Evolutionary conservation across 2,329 filamentous ascomycete species (phyloP), one percentile per base, ranked within the genome.

Genomic region (Xylariaceae sp.): DNA sequence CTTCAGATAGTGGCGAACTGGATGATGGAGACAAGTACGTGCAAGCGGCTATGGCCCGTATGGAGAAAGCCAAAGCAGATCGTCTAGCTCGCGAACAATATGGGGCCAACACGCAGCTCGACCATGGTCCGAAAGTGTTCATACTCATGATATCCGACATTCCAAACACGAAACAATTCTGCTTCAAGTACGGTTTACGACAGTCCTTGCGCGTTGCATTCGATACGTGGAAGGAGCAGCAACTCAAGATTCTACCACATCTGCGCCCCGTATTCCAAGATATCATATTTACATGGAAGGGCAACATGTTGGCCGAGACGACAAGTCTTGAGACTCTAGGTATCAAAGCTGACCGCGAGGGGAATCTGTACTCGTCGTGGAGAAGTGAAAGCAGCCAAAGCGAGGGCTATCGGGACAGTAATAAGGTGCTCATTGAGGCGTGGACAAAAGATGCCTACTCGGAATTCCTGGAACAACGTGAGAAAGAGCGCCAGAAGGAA

Each of bases 261-360:
- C 49, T 62, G 2, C 51, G 61, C 2, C 67, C 74, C 3, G 2
- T 37, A 9, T 64, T 72, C 2, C 65, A 73, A 4, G 67, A 71
- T 1, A 68, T 94, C 15, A 85, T 93, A 53, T 73, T 97, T 41
- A 93, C 87, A 0, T 95, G 87, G 83, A 83, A 82, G 48, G 76
- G 79, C 19, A 79, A 78, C 43, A 78, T 79, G 44, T 65, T 95
- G 3, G 95, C 85, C 59, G 79, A 86, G 49, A 76, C 78, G n/a
- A 87, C 86, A 4, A 90, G 84, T 1, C 83, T 87, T 44, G 72
- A 73, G 39, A 81, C 76, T 36, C 66, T 95, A 6, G 81, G 82
- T 6, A 74, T 93, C 34, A 58, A 65, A 8, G 66, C 70, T 0
- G 61, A 66, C 9, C 55, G 56, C 11, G 62, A 73, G 4, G 72